phyloP scores from a whole-genome alignment of 306 rosid genomes.

The Vicia faba region DNA sequence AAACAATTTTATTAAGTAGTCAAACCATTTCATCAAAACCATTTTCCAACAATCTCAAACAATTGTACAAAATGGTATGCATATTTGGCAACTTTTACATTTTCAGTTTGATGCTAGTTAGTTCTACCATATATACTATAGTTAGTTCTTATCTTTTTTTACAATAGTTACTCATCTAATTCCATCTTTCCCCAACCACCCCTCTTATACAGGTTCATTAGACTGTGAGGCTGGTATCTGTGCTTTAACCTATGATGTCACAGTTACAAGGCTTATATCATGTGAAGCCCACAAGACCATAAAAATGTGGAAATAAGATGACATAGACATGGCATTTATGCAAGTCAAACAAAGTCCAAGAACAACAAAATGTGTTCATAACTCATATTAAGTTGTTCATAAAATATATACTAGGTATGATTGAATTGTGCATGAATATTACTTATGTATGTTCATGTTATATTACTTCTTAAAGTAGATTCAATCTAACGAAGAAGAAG shows the following conservation, averaged over 20 bases:
- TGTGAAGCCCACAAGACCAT: slow-evolving; percentile 98
- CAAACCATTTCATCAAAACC: no score
- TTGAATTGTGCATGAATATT: slow-evolving; percentile 43
- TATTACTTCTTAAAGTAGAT: no score
- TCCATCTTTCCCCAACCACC: not conserved
- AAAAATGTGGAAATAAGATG: slow-evolving; percentile 97
- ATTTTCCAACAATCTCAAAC: slow-evolving; percentile 93
- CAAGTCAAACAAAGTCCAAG: not conserved
- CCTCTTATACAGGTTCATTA: slow-evolving; percentile 65
- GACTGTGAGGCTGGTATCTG: slow-evolving; percentile 97
- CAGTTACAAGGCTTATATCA: slow-evolving; percentile 80
- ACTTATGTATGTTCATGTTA: no score
- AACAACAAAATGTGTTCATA: not conserved
- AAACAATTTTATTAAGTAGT: no score
- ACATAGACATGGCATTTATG: slow-evolving; percentile 53
- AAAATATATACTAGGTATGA: slow-evolving; percentile 46
- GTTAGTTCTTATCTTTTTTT: not conserved
- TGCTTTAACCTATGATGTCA: slow-evolving; percentile 69
- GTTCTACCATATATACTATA: not conserved
- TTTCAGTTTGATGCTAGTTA: not conserved
- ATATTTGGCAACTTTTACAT: slow-evolving; percentile 3
- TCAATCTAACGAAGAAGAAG: no score
- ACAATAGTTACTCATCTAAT: not conserved
- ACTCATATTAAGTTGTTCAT: slow-evolving; percentile 22
- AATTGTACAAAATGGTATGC: slow-evolving; percentile 89